Evolutionary conservation across 73 alveolate species (phyloP).

Genomic region (Breviolum minutum): DNA sequence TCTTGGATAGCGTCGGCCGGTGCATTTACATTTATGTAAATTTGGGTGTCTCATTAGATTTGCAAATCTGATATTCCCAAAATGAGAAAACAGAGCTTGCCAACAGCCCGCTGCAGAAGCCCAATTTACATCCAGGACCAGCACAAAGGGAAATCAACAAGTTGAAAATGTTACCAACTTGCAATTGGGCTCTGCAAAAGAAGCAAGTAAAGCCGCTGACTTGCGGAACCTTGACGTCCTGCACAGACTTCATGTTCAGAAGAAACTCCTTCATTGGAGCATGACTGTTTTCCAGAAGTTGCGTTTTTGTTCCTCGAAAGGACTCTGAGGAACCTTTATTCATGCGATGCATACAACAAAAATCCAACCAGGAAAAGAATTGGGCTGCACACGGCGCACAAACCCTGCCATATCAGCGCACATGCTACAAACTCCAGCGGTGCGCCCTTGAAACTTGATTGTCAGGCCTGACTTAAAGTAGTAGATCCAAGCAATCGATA

Average conservation of each 20-base stretch:
- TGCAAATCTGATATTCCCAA: too few species aligned
- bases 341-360: too few species aligned
- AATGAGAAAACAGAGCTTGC: too few species aligned
- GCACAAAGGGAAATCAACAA: too few species aligned
- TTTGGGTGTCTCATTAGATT: too few species aligned
- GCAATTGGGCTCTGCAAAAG: constrained; percentile 39
- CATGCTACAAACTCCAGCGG: neutral
- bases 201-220: constrained; percentile 15
- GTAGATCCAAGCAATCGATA: constrained; percentile 53
- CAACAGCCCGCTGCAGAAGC: too few species aligned
- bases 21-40: too few species aligned
- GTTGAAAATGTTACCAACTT: neutral
- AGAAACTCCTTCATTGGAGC: too few species aligned
- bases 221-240: neutral
- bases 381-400: neutral
- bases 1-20: too few species aligned
- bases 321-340: neutral
- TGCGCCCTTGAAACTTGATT: neutral
- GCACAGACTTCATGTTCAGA: neutral
- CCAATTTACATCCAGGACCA: too few species aligned
- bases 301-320: neutral
- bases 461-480: constrained; percentile 58
- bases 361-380: neutral
- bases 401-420: neutral
- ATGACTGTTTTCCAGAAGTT: too few species aligned